Evolutionary conservation across 1,139 yeast species (phyloP), one percentile per base, ranked within the genome.

Genomic region (Hyphopichia burtonii): DNA sequence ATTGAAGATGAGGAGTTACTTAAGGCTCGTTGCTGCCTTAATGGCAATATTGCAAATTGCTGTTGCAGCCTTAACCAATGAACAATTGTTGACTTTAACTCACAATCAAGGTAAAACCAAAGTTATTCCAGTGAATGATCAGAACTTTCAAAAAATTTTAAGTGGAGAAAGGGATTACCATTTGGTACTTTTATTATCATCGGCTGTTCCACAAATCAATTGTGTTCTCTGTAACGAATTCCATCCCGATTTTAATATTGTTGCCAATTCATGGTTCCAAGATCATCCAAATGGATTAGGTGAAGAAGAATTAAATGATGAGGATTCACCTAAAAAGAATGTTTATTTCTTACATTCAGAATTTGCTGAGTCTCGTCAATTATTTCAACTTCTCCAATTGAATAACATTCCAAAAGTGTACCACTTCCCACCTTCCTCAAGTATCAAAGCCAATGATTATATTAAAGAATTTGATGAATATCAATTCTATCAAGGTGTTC

Each of bases 321-420:
- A 60, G 15, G 67, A 64, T 34, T 41, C 37, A 8, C 50, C 51
- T n/a, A 46, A 46, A 20, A 58, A 59, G 48, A 66, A 71, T 50
- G 65, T 91, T 31, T 82, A 78, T 65, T 88, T 93, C 61, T 86
- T 87, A 23, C 68, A 74, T 42, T 81, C 96, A 8, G 96, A 91
- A 56, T 83, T 87, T 55, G 65, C 74, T 41, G 79, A 79, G 35
- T 70, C 80, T 36, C 69, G 73, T 49, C 69, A 68, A 43, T 73
- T 74, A 51, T 89, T 85, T 71, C 73, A 69, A 55, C 60, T 60
- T 37, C 69, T 83, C 58, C 70, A 76, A 33, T 68, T 93, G 53
- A 78, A 80, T 53, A 82, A 82, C 46, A 96, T 93, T 32, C 99
- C 99, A 31, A 83, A 86, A 56, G 58, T 90, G 36, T 83, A 74